Evolutionary conservation across 495 filamentous ascomycete species (phyloP), one percentile per base, ranked within the genome.

Genomic region (Echria macrotheca): DNA sequence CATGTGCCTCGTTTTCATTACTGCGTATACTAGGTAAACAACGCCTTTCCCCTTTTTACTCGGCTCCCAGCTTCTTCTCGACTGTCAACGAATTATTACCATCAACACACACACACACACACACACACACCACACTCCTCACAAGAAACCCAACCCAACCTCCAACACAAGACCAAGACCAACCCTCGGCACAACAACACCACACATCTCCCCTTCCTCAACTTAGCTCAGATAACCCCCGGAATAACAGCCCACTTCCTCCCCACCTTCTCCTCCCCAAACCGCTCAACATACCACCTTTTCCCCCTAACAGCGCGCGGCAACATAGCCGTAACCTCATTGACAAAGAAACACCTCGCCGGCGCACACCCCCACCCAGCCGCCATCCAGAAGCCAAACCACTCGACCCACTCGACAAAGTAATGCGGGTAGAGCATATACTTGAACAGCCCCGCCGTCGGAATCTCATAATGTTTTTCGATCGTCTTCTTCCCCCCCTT

Each of bases 391-490:
- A 89, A 98, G 0, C 93, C 93, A 15, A 76, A 59, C 93, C 94
- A 97, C 70, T 98, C 94, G 41, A 95, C 66, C 93, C 93, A 98
- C 74, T 98, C 93, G 52, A 81, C 85, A 40, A 93, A 77, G 62
- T 95, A 97, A 62, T 98, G 94, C 50, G 93, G 90, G 69, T 85
- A 95, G 45, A 97, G 75, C 59, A 96, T 79, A 49, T 76, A 83
- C 41, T 69, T 71, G 70, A 98, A 98, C 32, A 96, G 69, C 2
- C 91, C 91, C 31, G 83, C 81, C 50, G 83, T 69, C 0, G 94
- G 94, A 38, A 98, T 80, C 68, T 85, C 82, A 63, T 98, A 98
- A 46, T 94, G 78, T 69, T 96, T 95, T n/a, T 83, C 75, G 52
- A 86, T 77, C 35, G 3, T 17, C 28, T 48, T 33, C 23, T 58